phyloP scores from a whole-genome alignment of 75 land plant genomes.

The Chamaecyparis obtusa region DNA sequence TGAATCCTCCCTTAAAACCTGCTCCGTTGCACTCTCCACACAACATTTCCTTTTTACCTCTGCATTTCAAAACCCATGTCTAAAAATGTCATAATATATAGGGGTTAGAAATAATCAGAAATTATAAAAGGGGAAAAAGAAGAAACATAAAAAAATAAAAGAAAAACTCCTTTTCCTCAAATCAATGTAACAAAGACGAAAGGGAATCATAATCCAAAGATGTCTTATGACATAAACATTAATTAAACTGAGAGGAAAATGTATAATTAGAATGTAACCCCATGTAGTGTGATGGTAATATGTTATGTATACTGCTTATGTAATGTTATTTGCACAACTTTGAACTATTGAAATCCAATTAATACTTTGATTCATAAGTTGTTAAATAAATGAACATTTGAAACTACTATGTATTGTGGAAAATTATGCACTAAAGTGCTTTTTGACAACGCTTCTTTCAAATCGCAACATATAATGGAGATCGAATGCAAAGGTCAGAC shows the following conservation, averaged over 20 bases:
- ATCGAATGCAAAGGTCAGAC: no score
- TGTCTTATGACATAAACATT: background rate
- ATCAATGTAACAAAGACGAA: background rate
- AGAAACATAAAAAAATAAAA: background rate
- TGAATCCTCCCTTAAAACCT: slow-evolving; percentile 87
- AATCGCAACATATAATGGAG: no score
- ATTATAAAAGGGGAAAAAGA: background rate
- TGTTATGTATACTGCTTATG: background rate
- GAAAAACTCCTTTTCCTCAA: background rate
- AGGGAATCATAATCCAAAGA: background rate
- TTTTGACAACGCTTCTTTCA: no score
- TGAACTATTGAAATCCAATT: no score
- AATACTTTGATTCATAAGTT: no score
- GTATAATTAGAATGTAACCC: no score
- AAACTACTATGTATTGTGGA: no score
- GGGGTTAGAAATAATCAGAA: background rate
- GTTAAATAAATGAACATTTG: no score
- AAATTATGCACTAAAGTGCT: no score
- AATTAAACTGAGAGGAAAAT: background rate
- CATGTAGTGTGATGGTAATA: no score
- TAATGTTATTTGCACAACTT: background rate
- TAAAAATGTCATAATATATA: background rate
- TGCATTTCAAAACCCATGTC: slow-evolving; percentile 22
- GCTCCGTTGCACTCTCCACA: slow-evolving; percentile 94
- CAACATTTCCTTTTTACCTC: slow-evolving; percentile 78